These are phyloP conservation scores for Dinochytrium kinnereticum DNA, from an alignment of 371 early-diverging fungal genomes.

Conservation along the genomic window DNA sequence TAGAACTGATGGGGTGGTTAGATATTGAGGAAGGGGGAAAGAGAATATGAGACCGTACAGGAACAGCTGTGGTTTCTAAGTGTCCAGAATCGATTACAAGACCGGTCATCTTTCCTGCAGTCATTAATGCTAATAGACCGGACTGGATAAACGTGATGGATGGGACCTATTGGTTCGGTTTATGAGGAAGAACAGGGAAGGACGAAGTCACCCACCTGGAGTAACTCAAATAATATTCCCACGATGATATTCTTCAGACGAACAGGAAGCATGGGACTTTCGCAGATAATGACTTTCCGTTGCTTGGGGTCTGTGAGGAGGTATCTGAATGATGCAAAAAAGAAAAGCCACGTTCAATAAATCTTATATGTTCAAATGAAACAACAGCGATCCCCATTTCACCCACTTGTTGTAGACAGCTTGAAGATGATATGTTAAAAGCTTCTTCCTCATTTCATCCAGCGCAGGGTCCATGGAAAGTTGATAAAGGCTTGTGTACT, in stretches of 20 bases:
- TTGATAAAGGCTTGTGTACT: conserved; percentile 23
- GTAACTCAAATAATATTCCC: conserved; percentile 73
- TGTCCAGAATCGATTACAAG: conserved; percentile 66
- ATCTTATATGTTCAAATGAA: not conserved
- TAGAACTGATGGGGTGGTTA: conserved; percentile 65
- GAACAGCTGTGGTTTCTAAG: conserved; percentile 76
- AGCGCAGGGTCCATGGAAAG: conserved; percentile 14
- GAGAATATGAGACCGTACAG: conserved; percentile 60
- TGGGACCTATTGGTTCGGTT: conserved; percentile 60
- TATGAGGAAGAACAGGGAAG: not conserved
- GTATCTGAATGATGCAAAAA: conserved; percentile 53
- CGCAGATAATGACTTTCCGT: conserved; percentile 85
- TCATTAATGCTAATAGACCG: conserved; percentile 75
- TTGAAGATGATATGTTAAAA: conserved; percentile 19
- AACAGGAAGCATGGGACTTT: conserved; percentile 75
- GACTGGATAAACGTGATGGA: conserved; percentile 82
- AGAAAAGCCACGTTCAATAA: too few species aligned
- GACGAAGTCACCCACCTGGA: conserved; percentile 66
- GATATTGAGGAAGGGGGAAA: not conserved
- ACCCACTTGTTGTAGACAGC: conserved; percentile 30
- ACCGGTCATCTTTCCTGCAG: conserved; percentile 79
- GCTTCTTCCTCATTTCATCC: not conserved
- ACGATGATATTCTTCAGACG: conserved; percentile 76
- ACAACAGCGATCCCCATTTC: not conserved
- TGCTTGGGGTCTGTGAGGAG: conserved; percentile 85